Evolutionary conservation across 2,329 filamentous ascomycete genomes (phyloP), one percentile per base, ranked within the genome.

Genomic region (Penicillium italicum): DNA sequence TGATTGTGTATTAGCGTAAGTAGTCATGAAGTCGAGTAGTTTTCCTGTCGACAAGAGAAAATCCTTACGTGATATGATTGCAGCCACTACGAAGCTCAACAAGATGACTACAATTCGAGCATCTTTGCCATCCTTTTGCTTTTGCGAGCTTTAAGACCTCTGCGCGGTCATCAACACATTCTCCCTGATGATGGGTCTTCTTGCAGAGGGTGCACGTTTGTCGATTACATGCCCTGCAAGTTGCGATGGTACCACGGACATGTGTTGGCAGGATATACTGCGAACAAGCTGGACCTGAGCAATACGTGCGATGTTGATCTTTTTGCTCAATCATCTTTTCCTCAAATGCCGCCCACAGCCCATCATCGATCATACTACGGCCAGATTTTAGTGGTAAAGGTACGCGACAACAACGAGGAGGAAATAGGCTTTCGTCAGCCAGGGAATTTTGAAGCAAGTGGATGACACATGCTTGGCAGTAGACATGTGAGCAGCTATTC

Each of bases 121-220:
- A 96, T 44, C 84, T 80, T 70, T 90, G 86, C 86, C 87, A 92
- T 24, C 88, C 87, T 50, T 86, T 79, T 26, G 85, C 78, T 62
- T 85, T 84, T 7, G 86, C 86, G 56, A 87, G 79, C 48, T 84
- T 80, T 4, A 90, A 75, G n/a, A 71, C 46, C 16, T 64, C 63
- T 41, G 69, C 59, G n/a, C 63, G 43, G 34, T 69, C 63, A 2
- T 67, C 48, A 2, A 62, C 63, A 45, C 69, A 74, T 33, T 64
- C 55, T 7, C 61, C 50, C 1, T 22, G 31, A 50, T 70, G 66
- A 11, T 46, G 52, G 10, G 14, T 8, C 12, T 48, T 50, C 51
- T 70, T 71, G 56, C 68, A 71, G 14, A 62, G 52, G 2, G 57
- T 57, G 34, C 67, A 72, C 3, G 61, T 68, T 20, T 41, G 22